These are phyloP conservation scores for Cladosporium sp. DNA, from an alignment of 2,329 filamentous ascomycete species.

Conservation along the genomic window DNA sequence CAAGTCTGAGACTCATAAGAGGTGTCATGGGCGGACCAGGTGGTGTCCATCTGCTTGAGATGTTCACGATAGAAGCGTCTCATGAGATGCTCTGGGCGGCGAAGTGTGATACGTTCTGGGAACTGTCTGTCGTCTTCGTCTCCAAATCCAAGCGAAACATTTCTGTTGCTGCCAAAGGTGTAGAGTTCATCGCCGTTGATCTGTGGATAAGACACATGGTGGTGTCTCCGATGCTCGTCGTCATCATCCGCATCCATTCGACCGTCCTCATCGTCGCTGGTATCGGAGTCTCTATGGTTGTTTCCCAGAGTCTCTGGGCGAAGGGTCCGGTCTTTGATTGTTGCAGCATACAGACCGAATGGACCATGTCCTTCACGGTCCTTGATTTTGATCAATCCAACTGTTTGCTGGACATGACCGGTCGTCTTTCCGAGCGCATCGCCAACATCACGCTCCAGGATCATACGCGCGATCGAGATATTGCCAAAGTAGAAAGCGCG, in stretches of 20 bases:
- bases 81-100: constrained; percentile 72
- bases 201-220: constrained; percentile 23
- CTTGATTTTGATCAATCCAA: constrained; percentile 86
- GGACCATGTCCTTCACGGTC: constrained; percentile 92
- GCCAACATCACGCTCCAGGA: constrained; percentile 71
- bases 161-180: constrained; percentile 94
- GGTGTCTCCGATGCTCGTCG: constrained; percentile 13
- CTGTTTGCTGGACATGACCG: constrained; percentile 56
- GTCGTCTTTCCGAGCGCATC: constrained; percentile 60
- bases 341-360: constrained; percentile 86
- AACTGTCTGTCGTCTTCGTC: constrained; percentile 93
- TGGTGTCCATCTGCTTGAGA: constrained; percentile 40
- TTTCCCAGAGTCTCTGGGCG: constrained; percentile 34
- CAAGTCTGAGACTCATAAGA: constrained; percentile 19
- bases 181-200: constrained; percentile 78
- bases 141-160: constrained; percentile 86
- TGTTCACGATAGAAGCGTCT: constrained; percentile 68
- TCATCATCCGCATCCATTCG: constrained; percentile 53
- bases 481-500: constrained; percentile 87
- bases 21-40: constrained; percentile 35
- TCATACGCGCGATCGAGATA: constrained; percentile 73
- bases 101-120: constrained; percentile 74
- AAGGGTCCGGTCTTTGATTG: constrained; percentile 72
- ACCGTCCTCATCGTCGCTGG: constrained; percentile 41
- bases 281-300: constrained; percentile 28